Evolutionary conservation across 345 rosid genomes (phyloP).

Genomic region (Salix dunnii): DNA sequence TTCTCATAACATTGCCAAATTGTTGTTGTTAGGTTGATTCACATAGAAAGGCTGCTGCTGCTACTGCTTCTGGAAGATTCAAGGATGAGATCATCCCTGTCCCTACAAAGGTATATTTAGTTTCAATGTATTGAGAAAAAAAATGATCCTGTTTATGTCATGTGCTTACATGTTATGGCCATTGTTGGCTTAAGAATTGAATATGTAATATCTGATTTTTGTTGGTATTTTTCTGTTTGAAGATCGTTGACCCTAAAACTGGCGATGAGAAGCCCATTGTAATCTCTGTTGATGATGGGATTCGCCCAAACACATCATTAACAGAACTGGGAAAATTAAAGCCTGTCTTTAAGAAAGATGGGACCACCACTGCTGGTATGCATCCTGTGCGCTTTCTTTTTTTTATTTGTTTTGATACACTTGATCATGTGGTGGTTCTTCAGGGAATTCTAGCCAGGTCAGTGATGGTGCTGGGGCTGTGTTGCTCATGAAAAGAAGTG

Average conservation of each 20-base stretch:
- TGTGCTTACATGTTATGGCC: no score
- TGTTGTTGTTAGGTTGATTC: slow-evolving; percentile 67
- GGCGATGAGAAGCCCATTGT: slow-evolving; percentile 68
- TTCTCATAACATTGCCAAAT: neutral
- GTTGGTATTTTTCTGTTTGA: slow-evolving; percentile 15
- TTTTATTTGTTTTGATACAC: neutral
- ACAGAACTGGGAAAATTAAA: slow-evolving; percentile 65
- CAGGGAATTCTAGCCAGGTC: slow-evolving; percentile 93
- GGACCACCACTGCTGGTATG: slow-evolving; percentile 90
- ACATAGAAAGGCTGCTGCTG: slow-evolving; percentile 92
- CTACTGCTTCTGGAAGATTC: slow-evolving; percentile 78
- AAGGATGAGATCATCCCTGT: slow-evolving; percentile 89
- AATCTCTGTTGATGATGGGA: slow-evolving; percentile 86
- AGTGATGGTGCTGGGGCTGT: slow-evolving; percentile 97
- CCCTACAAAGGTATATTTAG: slow-evolving; percentile 38
- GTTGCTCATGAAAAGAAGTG: slow-evolving; percentile 84
- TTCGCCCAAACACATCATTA: slow-evolving; percentile 65
- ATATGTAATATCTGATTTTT: neutral
- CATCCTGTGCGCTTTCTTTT: neutral
- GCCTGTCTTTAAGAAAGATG: slow-evolving; percentile 84
- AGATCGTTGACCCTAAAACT: slow-evolving; percentile 89
- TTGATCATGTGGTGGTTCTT: neutral
- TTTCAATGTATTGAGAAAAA: neutral
- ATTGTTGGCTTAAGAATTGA: neutral
- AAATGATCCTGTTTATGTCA: no score